Base-by-base conservation (phyloP, 768 basidiomycete genomes). In the Tremella fuciformis region DNA sequence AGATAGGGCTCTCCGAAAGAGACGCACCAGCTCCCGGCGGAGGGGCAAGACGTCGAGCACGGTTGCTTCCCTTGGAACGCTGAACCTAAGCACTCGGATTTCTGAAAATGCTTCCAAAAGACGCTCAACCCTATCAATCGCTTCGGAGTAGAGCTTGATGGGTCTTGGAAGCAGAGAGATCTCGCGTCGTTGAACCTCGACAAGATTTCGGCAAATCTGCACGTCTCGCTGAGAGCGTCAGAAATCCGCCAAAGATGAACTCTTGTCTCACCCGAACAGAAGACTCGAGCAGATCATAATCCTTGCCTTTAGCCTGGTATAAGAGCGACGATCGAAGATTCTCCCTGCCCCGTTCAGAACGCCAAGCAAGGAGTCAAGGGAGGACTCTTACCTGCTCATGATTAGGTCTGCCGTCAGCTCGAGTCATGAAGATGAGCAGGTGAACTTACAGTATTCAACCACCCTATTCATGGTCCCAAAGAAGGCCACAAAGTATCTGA, bases 31-130 rank as follows among this genome's bases (percentile, higher is more conserved):
- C 56, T 73, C 72, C 13, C 71, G 63, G 8, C 76, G 65, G 16
- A 77, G 55, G 2, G 74, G 74, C 29, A 77, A 47, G 11, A 77
- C 74, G 50, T 75, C 74, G 26, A 77, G 55, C 1, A 77, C 76
- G 0, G 72, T 72, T 21, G 67, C 74, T 54, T 71, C 62, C n/a
- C 76, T 39, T 1, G 76, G 76, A 3, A 77, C 67, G 50, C 66
- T 65, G 21, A 73, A 71, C 24, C 76, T 48, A 22, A 77, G 44
- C 19, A 62, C 53, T 34, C 72, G 52, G 46, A 77, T 65, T 52
- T 75, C 76, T 2, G 57, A 48, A 13, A 75, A 51, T 9, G 68
- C 60, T 39, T 73, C 72, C 19, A 73, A 37, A 15, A 73, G 48
- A 7, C 64, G 52, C 24, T 71, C 66, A 15, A 57, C 50, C 7